Evolutionary conservation across 2,329 filamentous ascomycete genomes (phyloP), one percentile per base, ranked within the genome.

Genomic region (Fusarium buxicola): DNA sequence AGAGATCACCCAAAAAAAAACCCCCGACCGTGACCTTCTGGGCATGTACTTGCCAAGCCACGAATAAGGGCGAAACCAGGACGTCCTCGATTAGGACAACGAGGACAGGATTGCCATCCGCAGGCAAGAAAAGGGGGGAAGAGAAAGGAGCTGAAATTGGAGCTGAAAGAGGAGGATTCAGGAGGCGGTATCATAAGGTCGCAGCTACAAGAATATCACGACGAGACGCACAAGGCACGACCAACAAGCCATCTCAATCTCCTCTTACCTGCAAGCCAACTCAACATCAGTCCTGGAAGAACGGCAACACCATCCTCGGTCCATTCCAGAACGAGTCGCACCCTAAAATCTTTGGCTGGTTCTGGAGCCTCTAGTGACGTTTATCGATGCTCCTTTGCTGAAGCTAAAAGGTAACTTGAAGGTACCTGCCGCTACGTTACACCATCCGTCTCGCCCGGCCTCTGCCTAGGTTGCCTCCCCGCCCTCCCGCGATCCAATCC

Each of bases 401-500:
- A 44, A 41, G 55, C 43, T 49, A n/a, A n/a, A 32, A 13, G 31
- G 24, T 21, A 21, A 47, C 40, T 13, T 53, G n/a, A 35, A 31
- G 18, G 25, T 39, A 38, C 15, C 35, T 36, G 39, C 44, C 40
- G 39, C 51, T 65, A 65, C 61, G 61, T 65, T 61, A 65, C 61
- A 13, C 38, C 55, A 25, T 34, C 63, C 28, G 32, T 52, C 41
- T 43, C 21, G 41, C 18, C 55, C 32, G 27, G 39, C 52, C 52
- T n/a, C n/a, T n/a, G n/a, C n/a, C n/a, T n/a, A n/a, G n/a, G 25
- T 35, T 35, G 25, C 31, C 49, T 58, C 60, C 54, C 60, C 60
- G 40, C 40, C 59, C 35, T 63, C 21, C 36, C 54, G 24, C 25
- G 35, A 39, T 46, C 61, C 61, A 64, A 64, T 64, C 60, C 43